phyloP scores from a whole-genome alignment of 169 alveolate genomes.

The Cyclospora cayetanensis region DNA sequence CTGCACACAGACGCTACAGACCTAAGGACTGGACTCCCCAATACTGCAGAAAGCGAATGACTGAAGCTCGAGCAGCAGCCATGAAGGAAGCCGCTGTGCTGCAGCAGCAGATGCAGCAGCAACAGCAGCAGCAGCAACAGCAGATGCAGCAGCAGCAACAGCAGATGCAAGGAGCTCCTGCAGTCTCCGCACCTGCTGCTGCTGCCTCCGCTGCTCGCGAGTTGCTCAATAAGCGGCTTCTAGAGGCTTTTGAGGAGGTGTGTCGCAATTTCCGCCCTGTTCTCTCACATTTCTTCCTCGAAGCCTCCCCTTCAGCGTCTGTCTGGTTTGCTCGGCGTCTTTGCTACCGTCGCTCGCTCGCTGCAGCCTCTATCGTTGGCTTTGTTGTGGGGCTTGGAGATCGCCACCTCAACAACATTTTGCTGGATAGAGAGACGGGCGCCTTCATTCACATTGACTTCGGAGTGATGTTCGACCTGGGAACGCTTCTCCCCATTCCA shows the following conservation, averaged over 20 bases:
- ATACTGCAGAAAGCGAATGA: slow-evolving; percentile 50
- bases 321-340: slow-evolving; percentile 81
- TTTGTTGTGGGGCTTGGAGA: slow-evolving; percentile 95
- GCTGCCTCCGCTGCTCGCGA: neutral
- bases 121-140: neutral
- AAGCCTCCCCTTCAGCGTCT: slow-evolving; percentile 56
- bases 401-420: slow-evolving; percentile 93
- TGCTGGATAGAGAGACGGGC: slow-evolving; percentile 89
- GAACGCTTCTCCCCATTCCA: slow-evolving; percentile 91
- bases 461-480: slow-evolving; percentile 94
- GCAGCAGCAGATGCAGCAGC: neutral
- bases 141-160: neutral
- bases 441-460: slow-evolving; percentile 93
- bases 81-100: neutral
- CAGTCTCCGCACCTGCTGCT: too few relatives aligned
- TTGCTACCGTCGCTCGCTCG: slow-evolving; percentile 90
- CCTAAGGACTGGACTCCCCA: slow-evolving; percentile 67
- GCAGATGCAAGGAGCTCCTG: too few relatives aligned
- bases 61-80: neutral
- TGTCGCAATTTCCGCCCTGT: slow-evolving; percentile 68
- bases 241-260: slow-evolving; percentile 30
- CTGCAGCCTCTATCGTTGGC: slow-evolving; percentile 94
- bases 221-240: neutral
- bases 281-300: slow-evolving; percentile 70
- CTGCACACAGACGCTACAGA: slow-evolving; percentile 65